Percentiles rank a stretch among this genome's conserved stretches.
Conservation (phyloP, 257 asterid genomes). For the Nicotiana attenuata region DNA sequence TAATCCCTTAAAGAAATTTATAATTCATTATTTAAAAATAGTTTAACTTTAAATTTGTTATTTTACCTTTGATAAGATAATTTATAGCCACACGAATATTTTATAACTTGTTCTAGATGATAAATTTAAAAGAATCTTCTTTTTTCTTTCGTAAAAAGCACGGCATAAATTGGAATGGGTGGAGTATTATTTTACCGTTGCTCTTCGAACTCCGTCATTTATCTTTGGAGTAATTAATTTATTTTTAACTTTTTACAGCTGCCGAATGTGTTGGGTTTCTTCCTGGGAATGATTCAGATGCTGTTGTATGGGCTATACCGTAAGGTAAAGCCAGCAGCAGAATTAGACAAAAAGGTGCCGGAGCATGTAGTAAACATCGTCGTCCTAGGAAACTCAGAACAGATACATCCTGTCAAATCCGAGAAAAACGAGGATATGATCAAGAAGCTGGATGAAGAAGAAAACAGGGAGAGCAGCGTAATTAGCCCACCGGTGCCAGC, state of each 20-base stretch:
- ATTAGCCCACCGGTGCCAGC: too few relatives aligned
- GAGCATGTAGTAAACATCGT: slow-evolving; percentile 35
- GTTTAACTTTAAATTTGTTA: too few relatives aligned
- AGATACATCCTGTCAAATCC: slow-evolving; percentile 23
- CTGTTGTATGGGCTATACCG: slow-evolving; percentile 47
- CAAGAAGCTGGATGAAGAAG: not conserved
- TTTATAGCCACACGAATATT: too few relatives aligned
- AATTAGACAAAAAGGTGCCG: slow-evolving; percentile 21
- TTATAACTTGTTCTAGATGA: too few relatives aligned
- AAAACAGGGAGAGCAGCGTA: not conserved
- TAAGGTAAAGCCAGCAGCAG: slow-evolving; percentile 23
- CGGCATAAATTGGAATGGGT: too few relatives aligned
- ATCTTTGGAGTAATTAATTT: not conserved
- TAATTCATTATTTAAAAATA: too few relatives aligned
- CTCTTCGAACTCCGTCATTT: not conserved
- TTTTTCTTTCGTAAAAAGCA: too few relatives aligned
- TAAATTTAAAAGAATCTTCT: too few relatives aligned
- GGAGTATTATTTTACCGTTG: not conserved
- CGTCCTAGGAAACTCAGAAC: slow-evolving; percentile 35
- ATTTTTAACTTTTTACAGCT: slow-evolving; percentile 29
- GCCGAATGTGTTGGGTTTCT: slow-evolving; percentile 69
- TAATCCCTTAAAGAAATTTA: too few relatives aligned
- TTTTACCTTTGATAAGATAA: too few relatives aligned
- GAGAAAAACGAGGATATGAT: not conserved
- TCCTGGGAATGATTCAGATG: slow-evolving; percentile 67